Conservation (phyloP, 768 basidiomycete species). For the Lactarius tabidus region DNA sequence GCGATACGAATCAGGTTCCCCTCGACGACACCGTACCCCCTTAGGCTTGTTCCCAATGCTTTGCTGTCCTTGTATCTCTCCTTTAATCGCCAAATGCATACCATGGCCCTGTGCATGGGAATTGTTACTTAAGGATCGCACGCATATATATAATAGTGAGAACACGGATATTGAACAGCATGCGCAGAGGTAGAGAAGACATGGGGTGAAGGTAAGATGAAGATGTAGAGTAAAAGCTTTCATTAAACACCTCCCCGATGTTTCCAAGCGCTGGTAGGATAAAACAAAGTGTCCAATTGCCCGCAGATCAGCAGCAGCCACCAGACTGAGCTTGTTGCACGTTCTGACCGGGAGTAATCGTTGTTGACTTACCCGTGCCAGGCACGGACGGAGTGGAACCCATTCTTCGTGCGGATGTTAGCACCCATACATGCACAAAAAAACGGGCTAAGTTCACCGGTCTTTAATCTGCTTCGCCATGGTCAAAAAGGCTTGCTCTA, state of each 20-base stretch:
- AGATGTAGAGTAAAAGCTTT: slow-evolving; percentile 21
- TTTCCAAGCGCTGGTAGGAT: slow-evolving; percentile 23
- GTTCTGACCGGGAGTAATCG: slow-evolving; percentile 79
- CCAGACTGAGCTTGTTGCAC: slow-evolving; percentile 70
- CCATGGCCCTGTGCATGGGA: not conserved
- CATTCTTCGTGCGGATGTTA: slow-evolving; percentile 51
- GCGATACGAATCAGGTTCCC: slow-evolving; percentile 26
- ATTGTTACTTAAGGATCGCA: not conserved
- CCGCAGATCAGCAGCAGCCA: slow-evolving; percentile 68
- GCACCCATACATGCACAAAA: not conserved
- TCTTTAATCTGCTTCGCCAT: slow-evolving; percentile 97
- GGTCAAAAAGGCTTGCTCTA: slow-evolving; percentile 98
- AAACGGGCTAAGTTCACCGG: slow-evolving; percentile 45
- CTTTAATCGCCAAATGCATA: not conserved
- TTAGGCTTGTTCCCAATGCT: slow-evolving; percentile 2
- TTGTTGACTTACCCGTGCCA: slow-evolving; percentile 74
- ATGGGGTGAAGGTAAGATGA: slow-evolving; percentile 24
- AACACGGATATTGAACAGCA: slow-evolving; percentile 25
- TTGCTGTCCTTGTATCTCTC: not conserved
- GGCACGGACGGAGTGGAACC: slow-evolving; percentile 74
- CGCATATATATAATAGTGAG: slow-evolving; percentile 11
- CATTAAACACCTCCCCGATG: slow-evolving; percentile 26
- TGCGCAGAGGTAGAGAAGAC: slow-evolving; percentile 23
- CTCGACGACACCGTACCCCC: slow-evolving; percentile 24
- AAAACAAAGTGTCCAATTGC: slow-evolving; percentile 24